Evolutionary conservation across 257 asterid genomes (phyloP).

Genomic region (Vinca minor): DNA sequence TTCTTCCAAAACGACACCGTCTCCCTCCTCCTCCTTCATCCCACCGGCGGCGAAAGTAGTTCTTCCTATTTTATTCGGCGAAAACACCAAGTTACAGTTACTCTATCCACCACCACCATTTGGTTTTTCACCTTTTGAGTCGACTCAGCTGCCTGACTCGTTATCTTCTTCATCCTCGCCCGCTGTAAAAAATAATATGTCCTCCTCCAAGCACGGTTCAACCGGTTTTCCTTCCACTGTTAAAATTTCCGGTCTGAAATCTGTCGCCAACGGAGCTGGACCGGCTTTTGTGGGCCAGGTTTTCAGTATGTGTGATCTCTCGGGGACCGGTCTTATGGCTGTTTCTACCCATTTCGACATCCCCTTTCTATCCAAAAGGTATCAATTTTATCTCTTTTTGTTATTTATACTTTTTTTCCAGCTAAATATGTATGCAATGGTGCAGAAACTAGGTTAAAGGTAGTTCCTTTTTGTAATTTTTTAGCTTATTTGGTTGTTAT

Average conservation of each 20-base stretch:
- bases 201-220: slow-evolving; percentile 33
- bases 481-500: not conserved
- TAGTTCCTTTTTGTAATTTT: too few relatives aligned
- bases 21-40: slow-evolving; percentile 13
- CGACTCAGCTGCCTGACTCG: slow-evolving; percentile 30
- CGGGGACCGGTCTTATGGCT: slow-evolving; percentile 92
- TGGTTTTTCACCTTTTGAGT: slow-evolving; percentile 25
- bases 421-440: too few relatives aligned
- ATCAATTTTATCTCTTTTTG: slow-evolving; percentile 5
- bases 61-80: slow-evolving; percentile 35
- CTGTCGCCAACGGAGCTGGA: slow-evolving; percentile 50
- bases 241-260: slow-evolving; percentile 31
- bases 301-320: slow-evolving; percentile 92
- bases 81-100: slow-evolving; percentile 18
- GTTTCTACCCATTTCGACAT: slow-evolving; percentile 84
- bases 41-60: slow-evolving; percentile 22
- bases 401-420: too few relatives aligned
- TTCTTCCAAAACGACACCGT: slow-evolving; percentile 24
- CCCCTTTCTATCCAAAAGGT: slow-evolving; percentile 85
- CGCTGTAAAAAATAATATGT: slow-evolving; percentile 24
- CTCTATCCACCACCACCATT: slow-evolving; percentile 22
- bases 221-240: slow-evolving; percentile 57
- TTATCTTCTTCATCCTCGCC: slow-evolving; percentile 27
- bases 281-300: slow-evolving; percentile 95
- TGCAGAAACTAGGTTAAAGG: too few relatives aligned